Conservation (phyloP, 768 basidiomycete genomes). For the Lactarius akahatsu region DNA sequence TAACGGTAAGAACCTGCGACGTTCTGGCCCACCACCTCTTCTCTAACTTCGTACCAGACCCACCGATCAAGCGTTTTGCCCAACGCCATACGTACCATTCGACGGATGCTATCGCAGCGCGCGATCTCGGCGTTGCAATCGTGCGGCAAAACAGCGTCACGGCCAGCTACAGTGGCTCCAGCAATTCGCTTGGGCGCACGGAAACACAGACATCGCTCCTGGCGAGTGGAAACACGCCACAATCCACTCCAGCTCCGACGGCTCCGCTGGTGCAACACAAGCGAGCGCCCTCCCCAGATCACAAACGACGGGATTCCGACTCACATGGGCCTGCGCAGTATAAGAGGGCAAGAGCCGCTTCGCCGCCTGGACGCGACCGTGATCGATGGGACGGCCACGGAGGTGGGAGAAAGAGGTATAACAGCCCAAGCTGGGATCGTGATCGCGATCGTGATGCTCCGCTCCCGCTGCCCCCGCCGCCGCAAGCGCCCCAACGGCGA, state of each 20-base stretch:
- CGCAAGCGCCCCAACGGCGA: conserved; percentile 36
- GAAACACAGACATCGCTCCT: conserved; percentile 26
- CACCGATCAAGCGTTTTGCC: conserved; percentile 88
- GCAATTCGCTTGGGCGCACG: conserved; percentile 28
- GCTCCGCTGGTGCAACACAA: conserved; percentile 35
- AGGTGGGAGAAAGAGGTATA: conserved; percentile 41
- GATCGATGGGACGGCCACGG: conserved; percentile 42
- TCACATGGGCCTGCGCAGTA: conserved; percentile 41
- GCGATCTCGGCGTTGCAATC: conserved; percentile 81
- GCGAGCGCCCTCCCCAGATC: conserved; percentile 37
- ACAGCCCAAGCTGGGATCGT: conserved; percentile 46
- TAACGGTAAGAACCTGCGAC: conserved; percentile 51
- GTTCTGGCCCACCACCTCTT: background rate
- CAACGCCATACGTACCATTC: conserved; percentile 80
- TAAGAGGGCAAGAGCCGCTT: conserved; percentile 47
- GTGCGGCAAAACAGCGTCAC: conserved; percentile 35
- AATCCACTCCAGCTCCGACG: conserved; percentile 40
- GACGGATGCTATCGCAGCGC: conserved; percentile 83
- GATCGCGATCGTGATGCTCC: conserved; percentile 46
- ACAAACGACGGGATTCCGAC: conserved; percentile 45
- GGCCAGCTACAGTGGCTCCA: conserved; percentile 24
- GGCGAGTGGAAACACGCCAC: conserved; percentile 34
- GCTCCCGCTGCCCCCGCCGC: conserved; percentile 31
- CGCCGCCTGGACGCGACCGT: conserved; percentile 52
- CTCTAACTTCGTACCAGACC: conserved; percentile 52